Base-by-base conservation (phyloP, 1,284 basidiomycete genomes). In the Polyporus tsugae region DNA sequence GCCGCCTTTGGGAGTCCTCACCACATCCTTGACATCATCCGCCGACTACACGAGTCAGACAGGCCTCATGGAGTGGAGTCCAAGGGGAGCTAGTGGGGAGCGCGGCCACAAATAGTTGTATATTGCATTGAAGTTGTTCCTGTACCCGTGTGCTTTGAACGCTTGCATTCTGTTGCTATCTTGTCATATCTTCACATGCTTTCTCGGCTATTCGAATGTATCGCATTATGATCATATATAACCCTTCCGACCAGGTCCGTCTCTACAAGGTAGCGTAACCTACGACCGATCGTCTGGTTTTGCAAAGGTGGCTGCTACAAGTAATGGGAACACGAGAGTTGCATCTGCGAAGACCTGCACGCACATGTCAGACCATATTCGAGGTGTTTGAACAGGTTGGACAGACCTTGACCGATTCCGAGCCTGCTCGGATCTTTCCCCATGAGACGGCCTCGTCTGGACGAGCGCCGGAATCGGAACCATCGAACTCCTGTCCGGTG, bases 391-490 rank as follows among this genome's bases (percentile, higher is more conserved):
- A 15, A 49, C 73, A 33, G 71, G 39, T 25, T 22, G 22, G 4
- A 25, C 49, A n/a, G 11, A 95, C 96, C 87, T 99, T 99, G 67
- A 99, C 94, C 38, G 94, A 89, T 80, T 98, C 91, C 0, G 97
- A 92, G 13, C 92, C 93, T 36, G 93, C 92, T 60, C 95, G 90
- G 73, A 99, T 98, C 84, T 99, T 99, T 5, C 97, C 98, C 97
- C 97, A 99, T n/a, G 95, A 97, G 25, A 99, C 90, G 3, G 97
- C 98, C 80, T 99, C 97, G 77, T 99, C 98, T 19, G 98, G 98
- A 67, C 96, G 86, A 19, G 98, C 98, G 13, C 97, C 98, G 13
- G 96, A 97, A 80, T 99, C 97, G 4, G 96, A 98, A 0, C 97
- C 97, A 78, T 99, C 98, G 75, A 99, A 99, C 83, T 99, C 97